Evolutionary conservation across 108 stramenopile species (phyloP), one percentile per base, ranked within the genome.

Genomic region (Skeletonema menzelii): DNA sequence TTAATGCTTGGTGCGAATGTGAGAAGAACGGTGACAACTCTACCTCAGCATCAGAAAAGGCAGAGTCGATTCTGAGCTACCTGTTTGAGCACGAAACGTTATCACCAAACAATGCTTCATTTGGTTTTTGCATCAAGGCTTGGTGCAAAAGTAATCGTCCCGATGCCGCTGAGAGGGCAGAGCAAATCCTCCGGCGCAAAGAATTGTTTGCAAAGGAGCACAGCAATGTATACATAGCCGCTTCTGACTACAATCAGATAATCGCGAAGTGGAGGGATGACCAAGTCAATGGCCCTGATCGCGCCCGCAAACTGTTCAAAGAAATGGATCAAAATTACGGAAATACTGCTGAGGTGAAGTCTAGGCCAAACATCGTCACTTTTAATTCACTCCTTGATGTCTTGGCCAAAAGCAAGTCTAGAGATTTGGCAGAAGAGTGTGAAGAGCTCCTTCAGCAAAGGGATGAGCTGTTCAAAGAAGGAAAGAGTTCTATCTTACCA

Each of bases 261-360:
- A 73, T 80, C 20, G 62, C 79, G 8, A 80, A 73, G 38, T 80
- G 66, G 72, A 80, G 32, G 57, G 72, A 69, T 24, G 67, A 73
- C 26, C 69, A 63, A 34, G 64, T 32, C 14, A 63, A 70, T 22
- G 76, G 66, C 20, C 58, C 76, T 6, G 70, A 79, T 19, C 78
- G 78, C 22, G 78, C 79, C 0, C 55, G 61, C 8, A 38, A 56
- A 26, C 56, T 80, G 55, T 80, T 80, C 38, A 72, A 80, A 6
- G 63, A 80, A 37, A 58, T 80, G 31, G 19, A 68, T 10, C 28
- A 49, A 64, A 69, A 55, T 24, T 63, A 67, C 26, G 59, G 27
- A 2, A 19, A 32, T 10, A 47, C 69, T 22, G 49, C 56, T 31
- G 59, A 59, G 5, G 34, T 60, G 22, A 56, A 26, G 56, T 31